Evolutionary conservation across 305 asterid species (phyloP).

Genomic region (Fraxinus latifolia): DNA sequence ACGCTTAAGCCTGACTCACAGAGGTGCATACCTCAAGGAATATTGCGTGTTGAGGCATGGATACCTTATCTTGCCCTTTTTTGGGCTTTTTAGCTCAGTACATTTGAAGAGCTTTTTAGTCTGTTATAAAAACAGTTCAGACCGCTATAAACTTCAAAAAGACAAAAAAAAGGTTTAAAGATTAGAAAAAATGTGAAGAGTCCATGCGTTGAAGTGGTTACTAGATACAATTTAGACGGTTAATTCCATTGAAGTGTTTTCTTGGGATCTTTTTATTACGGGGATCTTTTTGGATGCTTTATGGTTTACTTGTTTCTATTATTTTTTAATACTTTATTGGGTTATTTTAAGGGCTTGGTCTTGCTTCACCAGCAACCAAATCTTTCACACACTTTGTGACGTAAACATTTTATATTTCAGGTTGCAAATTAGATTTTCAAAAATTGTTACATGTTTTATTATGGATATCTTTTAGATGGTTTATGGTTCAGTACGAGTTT

Average conservation of each 20-base stretch:
- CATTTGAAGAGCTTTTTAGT: not conserved
- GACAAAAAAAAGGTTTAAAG: not conserved
- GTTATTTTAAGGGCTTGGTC: not conserved
- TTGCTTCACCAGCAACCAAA: not conserved
- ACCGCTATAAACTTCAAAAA: not conserved
- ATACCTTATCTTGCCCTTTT: not conserved
- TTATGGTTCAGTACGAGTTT: not conserved
- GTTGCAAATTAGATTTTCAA: not conserved
- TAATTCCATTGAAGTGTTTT: not conserved
- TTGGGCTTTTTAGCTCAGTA: not conserved
- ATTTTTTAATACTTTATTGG: not conserved
- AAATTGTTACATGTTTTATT: too few relatives aligned
- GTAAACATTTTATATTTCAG: not conserved
- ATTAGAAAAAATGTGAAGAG: not conserved
- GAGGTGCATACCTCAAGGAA: not conserved
- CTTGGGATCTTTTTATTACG: too few relatives aligned
- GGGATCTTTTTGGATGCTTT: not conserved
- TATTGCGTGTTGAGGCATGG: not conserved
- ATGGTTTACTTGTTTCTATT: not conserved
- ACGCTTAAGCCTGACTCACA: not conserved
- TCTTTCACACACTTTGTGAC: not conserved
- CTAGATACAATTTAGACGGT: not conserved
- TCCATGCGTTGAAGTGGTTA: not conserved
- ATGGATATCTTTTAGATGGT: not conserved
- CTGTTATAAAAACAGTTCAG: not conserved